Conservation (phyloP, 1,139 yeast genomes). For the Pichia sp. region DNA sequence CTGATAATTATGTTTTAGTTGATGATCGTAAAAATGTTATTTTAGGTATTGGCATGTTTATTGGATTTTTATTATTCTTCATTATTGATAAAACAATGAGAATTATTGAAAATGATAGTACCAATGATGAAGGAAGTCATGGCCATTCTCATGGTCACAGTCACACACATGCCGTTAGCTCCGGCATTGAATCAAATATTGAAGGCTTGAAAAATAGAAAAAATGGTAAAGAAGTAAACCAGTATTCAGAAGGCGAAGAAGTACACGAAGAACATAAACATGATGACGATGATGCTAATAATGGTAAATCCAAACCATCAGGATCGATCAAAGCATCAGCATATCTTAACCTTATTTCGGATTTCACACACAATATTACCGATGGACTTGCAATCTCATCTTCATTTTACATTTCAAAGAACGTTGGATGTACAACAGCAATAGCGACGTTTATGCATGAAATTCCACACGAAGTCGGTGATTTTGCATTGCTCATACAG, state of each 20-base stretch:
- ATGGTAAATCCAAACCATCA: constrained; percentile 24
- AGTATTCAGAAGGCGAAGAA: background rate
- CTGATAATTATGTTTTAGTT: constrained; percentile 26
- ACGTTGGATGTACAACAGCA: constrained; percentile 57
- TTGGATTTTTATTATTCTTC: constrained; percentile 52
- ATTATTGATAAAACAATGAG: constrained; percentile 51
- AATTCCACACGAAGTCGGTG: constrained; percentile 71
- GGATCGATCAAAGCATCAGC: constrained; percentile 44
- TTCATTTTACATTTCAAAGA: constrained; percentile 50
- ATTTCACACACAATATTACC: constrained; percentile 61
- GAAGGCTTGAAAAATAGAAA: background rate
- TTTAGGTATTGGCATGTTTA: constrained; percentile 46
- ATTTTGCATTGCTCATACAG: constrained; percentile 58
- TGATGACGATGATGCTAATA: constrained; percentile 19
- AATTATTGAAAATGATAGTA: constrained; percentile 37
- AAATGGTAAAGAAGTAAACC: background rate
- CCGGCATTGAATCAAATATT: background rate
- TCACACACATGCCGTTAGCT: constrained; percentile 23
- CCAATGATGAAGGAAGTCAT: constrained; percentile 26
- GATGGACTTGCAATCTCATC: constrained; percentile 68
- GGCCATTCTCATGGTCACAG: constrained; percentile 35
- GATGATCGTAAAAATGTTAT: constrained; percentile 43
- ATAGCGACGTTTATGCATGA: constrained; percentile 65
- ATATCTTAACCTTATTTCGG: constrained; percentile 56
- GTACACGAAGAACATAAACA: constrained; percentile 6